A percentile compares a stretch with the other conserved stretches of the same genome.
phyloP scores from a whole-genome alignment of 1,284 basidiomycete species.

The Malassezia cuniculi region DNA sequence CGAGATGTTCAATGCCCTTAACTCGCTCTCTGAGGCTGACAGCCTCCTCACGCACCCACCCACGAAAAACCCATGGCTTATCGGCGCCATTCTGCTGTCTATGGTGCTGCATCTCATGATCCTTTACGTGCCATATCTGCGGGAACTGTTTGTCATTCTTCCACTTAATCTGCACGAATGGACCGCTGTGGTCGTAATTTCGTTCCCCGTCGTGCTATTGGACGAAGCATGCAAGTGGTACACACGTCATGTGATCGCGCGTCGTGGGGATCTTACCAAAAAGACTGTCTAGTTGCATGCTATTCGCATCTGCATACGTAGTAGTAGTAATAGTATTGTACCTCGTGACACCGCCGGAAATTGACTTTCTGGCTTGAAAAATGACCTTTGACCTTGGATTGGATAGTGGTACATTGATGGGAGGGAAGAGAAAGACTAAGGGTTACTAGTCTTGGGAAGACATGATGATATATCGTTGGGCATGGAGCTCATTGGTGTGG shows the following conservation, averaged over 20 bases:
- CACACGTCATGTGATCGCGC: slow-evolving; percentile 43
- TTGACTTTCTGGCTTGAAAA: too few species aligned
- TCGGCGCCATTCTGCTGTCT: slow-evolving; percentile 57
- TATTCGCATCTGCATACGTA: too few species aligned
- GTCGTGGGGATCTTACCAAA: not conserved
- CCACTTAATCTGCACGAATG: slow-evolving; percentile 84
- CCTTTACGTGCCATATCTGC: slow-evolving; percentile 26
- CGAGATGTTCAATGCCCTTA: slow-evolving; percentile 99
- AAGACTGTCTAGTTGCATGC: not conserved
- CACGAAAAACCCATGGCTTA: slow-evolving; percentile 82
- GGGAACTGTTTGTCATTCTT: slow-evolving; percentile 63
- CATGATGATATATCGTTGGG: slow-evolving; percentile 28
- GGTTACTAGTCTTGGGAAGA: too few species aligned
- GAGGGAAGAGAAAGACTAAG: too few species aligned
- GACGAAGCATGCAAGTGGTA: slow-evolving; percentile 83
- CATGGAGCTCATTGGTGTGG: slow-evolving; percentile 30
- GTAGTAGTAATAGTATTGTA: too few species aligned
- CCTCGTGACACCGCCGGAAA: too few species aligned
- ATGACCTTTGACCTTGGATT: too few species aligned
- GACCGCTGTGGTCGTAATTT: slow-evolving; percentile 82
- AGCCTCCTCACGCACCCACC: slow-evolving; percentile 72
- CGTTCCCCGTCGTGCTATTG: slow-evolving; percentile 72
- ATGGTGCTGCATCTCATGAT: slow-evolving; percentile 62
- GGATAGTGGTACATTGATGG: too few species aligned
- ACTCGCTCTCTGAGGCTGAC: slow-evolving; percentile 96